phyloP scores from a whole-genome alignment of 306 rosid genomes.

The Fragaria ananassa region DNA sequence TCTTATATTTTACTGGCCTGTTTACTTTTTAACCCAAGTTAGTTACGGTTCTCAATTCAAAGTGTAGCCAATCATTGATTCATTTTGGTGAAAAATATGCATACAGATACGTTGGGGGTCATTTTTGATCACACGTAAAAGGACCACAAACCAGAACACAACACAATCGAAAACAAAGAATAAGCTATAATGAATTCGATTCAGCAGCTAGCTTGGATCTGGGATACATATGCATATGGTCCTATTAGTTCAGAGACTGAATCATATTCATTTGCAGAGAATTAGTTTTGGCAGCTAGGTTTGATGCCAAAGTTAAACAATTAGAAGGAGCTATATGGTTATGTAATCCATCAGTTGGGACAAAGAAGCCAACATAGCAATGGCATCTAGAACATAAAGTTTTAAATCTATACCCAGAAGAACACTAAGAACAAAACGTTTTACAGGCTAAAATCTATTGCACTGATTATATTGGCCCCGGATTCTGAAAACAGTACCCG shows the following conservation, averaged over 20 bases:
- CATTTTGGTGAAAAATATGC: neutral
- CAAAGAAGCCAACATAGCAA: neutral
- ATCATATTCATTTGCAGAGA: neutral
- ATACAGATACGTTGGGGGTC: neutral
- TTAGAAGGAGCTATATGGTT: neutral
- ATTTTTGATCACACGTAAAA: neutral
- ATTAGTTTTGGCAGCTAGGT: neutral
- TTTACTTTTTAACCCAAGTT: neutral
- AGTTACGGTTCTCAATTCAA: neutral
- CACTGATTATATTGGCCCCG: neutral
- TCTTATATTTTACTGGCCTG: neutral
- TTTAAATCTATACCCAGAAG: neutral
- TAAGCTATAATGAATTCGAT: neutral
- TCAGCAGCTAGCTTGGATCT: neutral
- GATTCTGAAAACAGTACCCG: neutral
- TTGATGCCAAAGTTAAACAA: neutral
- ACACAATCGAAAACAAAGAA: neutral
- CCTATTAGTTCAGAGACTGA: neutral
- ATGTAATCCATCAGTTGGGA: neutral
- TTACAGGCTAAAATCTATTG: neutral
- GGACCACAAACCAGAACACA: neutral
- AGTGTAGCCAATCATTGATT: neutral
- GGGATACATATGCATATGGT: neutral
- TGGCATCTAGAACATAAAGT: neutral
- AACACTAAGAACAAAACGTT: neutral